Percentiles rank a stretch among this genome's conserved stretches.
Evolutionary conservation across 1,284 basidiomycete genomes (phyloP).

Genomic region (Amylostereum chailletii): DNA sequence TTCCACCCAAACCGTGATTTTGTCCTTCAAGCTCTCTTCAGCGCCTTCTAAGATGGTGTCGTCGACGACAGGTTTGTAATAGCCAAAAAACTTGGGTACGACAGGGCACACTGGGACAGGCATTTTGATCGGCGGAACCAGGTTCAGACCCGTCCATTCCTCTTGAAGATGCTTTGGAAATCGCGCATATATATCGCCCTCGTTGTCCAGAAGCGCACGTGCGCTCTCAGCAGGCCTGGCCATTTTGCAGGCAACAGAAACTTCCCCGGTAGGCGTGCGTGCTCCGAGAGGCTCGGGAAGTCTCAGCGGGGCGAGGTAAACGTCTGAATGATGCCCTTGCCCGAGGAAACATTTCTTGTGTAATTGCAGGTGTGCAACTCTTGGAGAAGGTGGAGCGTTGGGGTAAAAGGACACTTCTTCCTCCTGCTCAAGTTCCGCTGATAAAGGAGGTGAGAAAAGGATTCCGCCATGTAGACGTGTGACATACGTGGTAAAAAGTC

Average conservation of each 20-base stretch:
- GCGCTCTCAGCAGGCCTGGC: conserved; percentile 13
- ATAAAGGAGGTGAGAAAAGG: no score
- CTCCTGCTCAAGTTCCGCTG: no score
- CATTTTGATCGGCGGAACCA: conserved; percentile 28
- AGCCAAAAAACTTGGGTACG: conserved; percentile 48
- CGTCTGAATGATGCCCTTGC: conserved; percentile 24
- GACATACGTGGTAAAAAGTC: no score
- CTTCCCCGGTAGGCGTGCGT: conserved; percentile 15
- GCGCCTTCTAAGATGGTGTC: neutral
- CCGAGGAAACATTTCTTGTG: conserved; percentile 21
- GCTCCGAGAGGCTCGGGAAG: conserved; percentile 22
- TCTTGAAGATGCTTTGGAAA: conserved; percentile 37
- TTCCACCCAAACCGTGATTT: conserved; percentile 7
- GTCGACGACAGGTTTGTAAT: conserved; percentile 30
- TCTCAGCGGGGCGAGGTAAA: conserved; percentile 22
- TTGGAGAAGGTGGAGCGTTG: no score
- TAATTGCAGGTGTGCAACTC: conserved; percentile 18
- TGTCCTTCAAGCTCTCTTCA: no score
- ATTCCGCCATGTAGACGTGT: no score
- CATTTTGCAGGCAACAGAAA: conserved; percentile 26
- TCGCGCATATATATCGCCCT: conserved; percentile 33
- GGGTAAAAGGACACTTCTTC: no score
- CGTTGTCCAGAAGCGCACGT: conserved; percentile 22
- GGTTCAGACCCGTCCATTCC: conserved; percentile 39
- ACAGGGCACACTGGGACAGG: conserved; percentile 37